phyloP scores from a whole-genome alignment of 176 grass and related monocot species.

The Luzula sylvatica region DNA sequence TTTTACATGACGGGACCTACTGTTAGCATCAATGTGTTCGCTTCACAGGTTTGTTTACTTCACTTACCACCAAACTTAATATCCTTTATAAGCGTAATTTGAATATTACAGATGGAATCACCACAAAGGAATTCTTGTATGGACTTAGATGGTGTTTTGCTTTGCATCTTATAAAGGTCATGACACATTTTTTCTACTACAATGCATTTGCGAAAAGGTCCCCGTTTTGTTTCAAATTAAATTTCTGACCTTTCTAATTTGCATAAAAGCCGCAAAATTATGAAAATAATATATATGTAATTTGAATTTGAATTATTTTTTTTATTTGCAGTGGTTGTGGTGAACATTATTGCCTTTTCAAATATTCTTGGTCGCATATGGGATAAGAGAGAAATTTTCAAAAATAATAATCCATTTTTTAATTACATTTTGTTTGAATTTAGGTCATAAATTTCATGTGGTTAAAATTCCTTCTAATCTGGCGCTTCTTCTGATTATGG shows the following conservation, averaged over 20 bases:
- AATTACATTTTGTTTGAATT: not conserved
- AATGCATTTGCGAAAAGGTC: constrained; percentile 89
- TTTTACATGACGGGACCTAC: constrained; percentile 91
- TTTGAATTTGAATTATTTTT: too few species aligned
- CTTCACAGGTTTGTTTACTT: constrained; percentile 50
- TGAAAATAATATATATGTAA: too few species aligned
- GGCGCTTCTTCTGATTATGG: constrained; percentile 94
- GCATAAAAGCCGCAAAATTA: not conserved
- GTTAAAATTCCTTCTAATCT: constrained; percentile 98
- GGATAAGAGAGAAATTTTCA: constrained; percentile 47
- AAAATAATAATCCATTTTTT: not conserved
- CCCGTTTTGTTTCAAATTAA: constrained; percentile 3
- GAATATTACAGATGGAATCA: constrained; percentile 59
- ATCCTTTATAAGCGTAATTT: constrained; percentile 1
- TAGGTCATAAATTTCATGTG: constrained; percentile 99
- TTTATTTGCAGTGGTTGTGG: constrained; percentile 59
- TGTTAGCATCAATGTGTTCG: constrained; percentile 89
- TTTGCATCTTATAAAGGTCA: constrained; percentile 70
- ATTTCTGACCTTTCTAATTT: not conserved
- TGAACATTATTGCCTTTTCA: constrained; percentile 64
- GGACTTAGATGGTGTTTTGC: constrained; percentile 57
- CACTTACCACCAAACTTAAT: too few species aligned
- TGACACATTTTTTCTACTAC: constrained; percentile 88
- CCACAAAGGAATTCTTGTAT: constrained; percentile 70
- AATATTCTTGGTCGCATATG: constrained; percentile 91